Percentiles rank a stretch among this genome's conserved stretches.
phyloP scores from a whole-genome alignment of 495 filamentous ascomycete species.

The Ascobolus immersus region DNA sequence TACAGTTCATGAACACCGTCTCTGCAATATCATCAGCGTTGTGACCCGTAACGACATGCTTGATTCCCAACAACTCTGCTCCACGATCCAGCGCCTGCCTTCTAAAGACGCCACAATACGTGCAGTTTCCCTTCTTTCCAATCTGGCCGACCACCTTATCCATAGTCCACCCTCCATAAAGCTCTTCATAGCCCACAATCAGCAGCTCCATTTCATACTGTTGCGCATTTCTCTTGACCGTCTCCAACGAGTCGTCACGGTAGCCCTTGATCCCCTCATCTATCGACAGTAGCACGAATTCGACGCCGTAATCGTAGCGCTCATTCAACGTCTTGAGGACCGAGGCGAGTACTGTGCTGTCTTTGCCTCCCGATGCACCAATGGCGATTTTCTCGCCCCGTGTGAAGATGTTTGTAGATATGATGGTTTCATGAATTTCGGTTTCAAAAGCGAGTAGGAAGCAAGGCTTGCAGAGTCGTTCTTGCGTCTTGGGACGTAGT shows the following conservation, averaged over 20 bases:
- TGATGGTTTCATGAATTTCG: slow-evolving; percentile 85
- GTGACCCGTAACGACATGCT: slow-evolving; percentile 89
- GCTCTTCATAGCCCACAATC: slow-evolving; percentile 76
- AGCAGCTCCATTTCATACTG: slow-evolving; percentile 78
- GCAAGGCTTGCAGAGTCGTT: slow-evolving; percentile 72
- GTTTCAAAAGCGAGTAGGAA: slow-evolving; percentile 72
- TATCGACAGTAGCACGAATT: slow-evolving; percentile 68
- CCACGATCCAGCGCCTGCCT: slow-evolving; percentile 85
- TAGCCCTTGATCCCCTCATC: slow-evolving; percentile 96
- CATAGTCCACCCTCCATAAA: slow-evolving; percentile 99
- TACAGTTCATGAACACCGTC: slow-evolving; percentile 85
- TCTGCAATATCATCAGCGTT: slow-evolving; percentile 98
- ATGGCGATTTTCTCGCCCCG: slow-evolving; percentile 77
- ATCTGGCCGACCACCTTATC: slow-evolving; percentile 88
- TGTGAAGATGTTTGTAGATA: slow-evolving; percentile 45
- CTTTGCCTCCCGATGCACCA: slow-evolving; percentile 89
- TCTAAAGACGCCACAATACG: slow-evolving; percentile 90
- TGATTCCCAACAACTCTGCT: slow-evolving; percentile 62
- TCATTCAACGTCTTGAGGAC: slow-evolving; percentile 89
- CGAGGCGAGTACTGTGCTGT: slow-evolving; percentile 84
- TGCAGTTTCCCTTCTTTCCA: slow-evolving; percentile 97
- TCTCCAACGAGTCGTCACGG: slow-evolving; percentile 81
- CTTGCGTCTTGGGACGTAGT: slow-evolving; percentile 74
- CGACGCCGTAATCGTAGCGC: slow-evolving; percentile 60
- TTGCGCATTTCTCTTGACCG: slow-evolving; percentile 72